Conservation (phyloP, 495 filamentous ascomycete species). For the Neurospora sp. region DNA sequence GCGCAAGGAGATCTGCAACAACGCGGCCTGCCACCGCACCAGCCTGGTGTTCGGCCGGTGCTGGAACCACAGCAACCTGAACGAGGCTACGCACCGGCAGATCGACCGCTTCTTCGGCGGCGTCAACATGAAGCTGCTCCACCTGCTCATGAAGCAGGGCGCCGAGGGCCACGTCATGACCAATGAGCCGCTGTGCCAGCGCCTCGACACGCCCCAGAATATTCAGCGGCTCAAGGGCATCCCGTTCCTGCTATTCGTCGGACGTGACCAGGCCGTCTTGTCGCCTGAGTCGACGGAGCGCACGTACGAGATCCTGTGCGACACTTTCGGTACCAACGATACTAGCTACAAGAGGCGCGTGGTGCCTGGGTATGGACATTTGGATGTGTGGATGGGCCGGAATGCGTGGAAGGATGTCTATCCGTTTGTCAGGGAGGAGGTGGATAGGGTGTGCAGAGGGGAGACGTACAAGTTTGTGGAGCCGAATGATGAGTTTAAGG, state of each 20-base stretch:
- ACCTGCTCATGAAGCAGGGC: conserved; percentile 49
- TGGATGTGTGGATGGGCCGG: conserved; percentile 58
- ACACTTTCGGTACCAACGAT: conserved; percentile 36
- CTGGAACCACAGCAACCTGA: conserved; percentile 55
- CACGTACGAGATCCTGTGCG: conserved; percentile 46
- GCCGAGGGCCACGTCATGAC: conserved; percentile 38
- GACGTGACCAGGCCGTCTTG: conserved; percentile 49
- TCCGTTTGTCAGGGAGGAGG: conserved; percentile 46
- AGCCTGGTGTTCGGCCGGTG: conserved; percentile 53
- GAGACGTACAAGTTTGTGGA: conserved; percentile 27
- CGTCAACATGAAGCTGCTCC: conserved; percentile 48
- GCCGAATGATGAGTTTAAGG: conserved; percentile 31
- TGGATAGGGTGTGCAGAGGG: conserved; percentile 38
- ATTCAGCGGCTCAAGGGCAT: conserved; percentile 42
- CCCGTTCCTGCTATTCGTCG: conserved; percentile 48
- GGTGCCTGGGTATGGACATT: conserved; percentile 54
- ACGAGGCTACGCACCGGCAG: conserved; percentile 52
- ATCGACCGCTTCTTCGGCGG: conserved; percentile 52
- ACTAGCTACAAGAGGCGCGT: conserved; percentile 40
- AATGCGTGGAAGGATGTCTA: conserved; percentile 53
- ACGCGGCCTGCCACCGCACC: conserved; percentile 48
- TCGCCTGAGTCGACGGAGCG: conserved; percentile 46
- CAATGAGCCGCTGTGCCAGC: conserved; percentile 35
- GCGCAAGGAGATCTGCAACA: conserved; percentile 50
- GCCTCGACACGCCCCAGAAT: conserved; percentile 39